Conservation (phyloP, 2,329 filamentous ascomycete genomes). For the Colletotrichum eleusines region DNA sequence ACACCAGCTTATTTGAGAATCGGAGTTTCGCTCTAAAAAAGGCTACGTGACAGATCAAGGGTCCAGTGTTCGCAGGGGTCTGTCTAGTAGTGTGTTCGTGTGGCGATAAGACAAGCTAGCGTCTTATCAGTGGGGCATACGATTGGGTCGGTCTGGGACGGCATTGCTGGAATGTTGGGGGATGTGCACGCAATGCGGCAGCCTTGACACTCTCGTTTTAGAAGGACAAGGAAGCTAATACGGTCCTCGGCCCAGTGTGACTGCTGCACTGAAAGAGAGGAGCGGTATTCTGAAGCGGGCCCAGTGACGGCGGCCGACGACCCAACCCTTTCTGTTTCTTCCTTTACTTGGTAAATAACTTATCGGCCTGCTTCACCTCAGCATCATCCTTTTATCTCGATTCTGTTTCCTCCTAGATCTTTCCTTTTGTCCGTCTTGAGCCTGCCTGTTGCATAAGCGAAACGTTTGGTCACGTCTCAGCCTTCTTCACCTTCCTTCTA, state of each 20-base stretch:
- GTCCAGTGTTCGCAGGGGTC: slow-evolving; percentile 9
- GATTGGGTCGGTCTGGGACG: neutral
- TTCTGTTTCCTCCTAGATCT: neutral
- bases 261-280: neutral
- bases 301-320: neutral
- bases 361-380: neutral
- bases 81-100: neutral
- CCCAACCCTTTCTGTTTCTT: neutral
- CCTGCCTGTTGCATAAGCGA: slow-evolving; percentile 25
- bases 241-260: neutral
- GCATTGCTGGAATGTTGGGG: neutral
- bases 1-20: too few relatives aligned
- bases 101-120: neutral
- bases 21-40: neutral
- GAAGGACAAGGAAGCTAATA: slow-evolving; percentile 10
- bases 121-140: slow-evolving; percentile 3
- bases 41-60: slow-evolving; percentile 5
- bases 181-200: slow-evolving; percentile 18
- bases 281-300: neutral
- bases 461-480: slow-evolving; percentile 27
- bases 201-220: slow-evolving; percentile 15
- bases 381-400: neutral
- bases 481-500: slow-evolving; percentile 14
- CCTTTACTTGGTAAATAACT: neutral
- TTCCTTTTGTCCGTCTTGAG: neutral